Conservation (phyloP, 2,329 filamentous ascomycete species). For the Tetracladium maxilliforme region DNA sequence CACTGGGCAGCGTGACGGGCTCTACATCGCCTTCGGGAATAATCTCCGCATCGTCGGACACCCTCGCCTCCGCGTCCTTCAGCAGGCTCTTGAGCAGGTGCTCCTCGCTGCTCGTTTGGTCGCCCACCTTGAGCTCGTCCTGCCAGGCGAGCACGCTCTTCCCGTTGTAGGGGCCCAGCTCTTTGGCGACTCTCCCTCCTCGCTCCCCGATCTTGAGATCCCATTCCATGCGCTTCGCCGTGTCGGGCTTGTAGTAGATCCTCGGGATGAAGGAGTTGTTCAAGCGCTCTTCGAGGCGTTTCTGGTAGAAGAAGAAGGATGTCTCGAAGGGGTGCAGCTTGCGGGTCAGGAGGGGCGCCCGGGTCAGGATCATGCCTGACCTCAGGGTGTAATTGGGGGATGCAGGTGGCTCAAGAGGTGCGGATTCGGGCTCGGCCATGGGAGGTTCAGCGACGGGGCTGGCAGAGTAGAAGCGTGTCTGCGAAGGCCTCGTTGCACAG, state of each 20-base stretch:
- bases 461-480: conserved; percentile 22
- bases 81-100: conserved; percentile 54
- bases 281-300: conserved; percentile 85
- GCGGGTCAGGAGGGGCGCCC: conserved; percentile 75
- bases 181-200: conserved; percentile 57
- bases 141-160: conserved; percentile 65
- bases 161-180: conserved; percentile 70
- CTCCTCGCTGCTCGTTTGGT: conserved; percentile 48
- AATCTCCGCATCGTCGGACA: conserved; percentile 8
- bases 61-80: conserved; percentile 53
- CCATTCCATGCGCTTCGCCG: conserved; percentile 76
- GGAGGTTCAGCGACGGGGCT: conserved; percentile 10
- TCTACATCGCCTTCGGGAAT: conserved; percentile 39
- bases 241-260: conserved; percentile 92
- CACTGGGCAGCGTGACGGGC: conserved; percentile 18
- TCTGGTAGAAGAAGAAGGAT: conserved; percentile 92
- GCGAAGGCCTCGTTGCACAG: too few species aligned
- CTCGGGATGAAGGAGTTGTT: conserved; percentile 75
- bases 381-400: conserved; percentile 25
- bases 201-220: conserved; percentile 71
- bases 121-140: conserved; percentile 73
- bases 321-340: conserved; percentile 79
- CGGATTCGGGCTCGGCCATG: conserved; percentile 8
- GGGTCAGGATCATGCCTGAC: conserved; percentile 70
- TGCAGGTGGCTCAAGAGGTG: conserved; percentile 3